Evolutionary conservation across 208 protist species (phyloP).

Genomic region (Trypanosoma cruzi): DNA sequence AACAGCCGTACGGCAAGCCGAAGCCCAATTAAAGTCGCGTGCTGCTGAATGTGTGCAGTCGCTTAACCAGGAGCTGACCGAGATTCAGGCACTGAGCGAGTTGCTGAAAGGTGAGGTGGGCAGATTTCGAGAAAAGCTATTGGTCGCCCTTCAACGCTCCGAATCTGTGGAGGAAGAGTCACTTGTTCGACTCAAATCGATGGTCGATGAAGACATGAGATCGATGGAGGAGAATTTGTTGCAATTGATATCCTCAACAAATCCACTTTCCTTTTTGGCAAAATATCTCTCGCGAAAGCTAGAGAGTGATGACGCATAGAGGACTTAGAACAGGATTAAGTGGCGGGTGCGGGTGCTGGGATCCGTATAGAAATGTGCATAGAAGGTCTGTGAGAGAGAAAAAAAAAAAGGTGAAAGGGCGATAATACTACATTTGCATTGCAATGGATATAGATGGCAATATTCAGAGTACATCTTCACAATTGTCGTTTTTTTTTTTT

Average conservation of each 20-base stretch:
- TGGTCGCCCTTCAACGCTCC: conserved; percentile 45
- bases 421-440: not conserved
- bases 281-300: conserved; percentile 25
- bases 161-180: conserved; percentile 64
- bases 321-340: not conserved
- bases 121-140: conserved; percentile 58
- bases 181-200: conserved; percentile 66
- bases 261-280: conserved; percentile 33
- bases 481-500: not conserved
- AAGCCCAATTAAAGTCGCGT: conserved; percentile 71
- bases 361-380: not conserved
- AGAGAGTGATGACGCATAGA: conserved; percentile 13
- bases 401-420: too few species aligned
- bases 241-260: conserved; percentile 31
- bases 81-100: conserved; percentile 76
- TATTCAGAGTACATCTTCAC: not conserved
- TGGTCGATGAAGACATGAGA: conserved; percentile 69
- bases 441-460: not conserved
- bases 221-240: conserved; percentile 52
- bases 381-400: not conserved
- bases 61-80: conserved; percentile 77
- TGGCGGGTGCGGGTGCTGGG: conserved; percentile 4
- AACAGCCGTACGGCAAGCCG: conserved; percentile 52
- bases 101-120: conserved; percentile 68
- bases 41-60: conserved; percentile 71